These are phyloP conservation scores for Myochromella boudieri DNA, from an alignment of 768 basidiomycete genomes.

Conservation along the genomic window DNA sequence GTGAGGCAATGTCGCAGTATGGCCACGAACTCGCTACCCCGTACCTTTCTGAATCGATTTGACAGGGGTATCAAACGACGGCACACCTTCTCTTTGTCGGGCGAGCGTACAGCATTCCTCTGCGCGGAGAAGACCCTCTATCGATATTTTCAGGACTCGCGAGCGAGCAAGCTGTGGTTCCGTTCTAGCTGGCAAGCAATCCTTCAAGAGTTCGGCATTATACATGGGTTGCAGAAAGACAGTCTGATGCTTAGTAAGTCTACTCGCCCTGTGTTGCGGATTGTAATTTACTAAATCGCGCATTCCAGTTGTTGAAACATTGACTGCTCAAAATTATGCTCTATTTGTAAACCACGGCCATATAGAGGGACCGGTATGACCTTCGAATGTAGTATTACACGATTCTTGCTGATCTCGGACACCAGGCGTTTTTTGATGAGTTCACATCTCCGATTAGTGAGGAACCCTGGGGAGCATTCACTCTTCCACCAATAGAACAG, in stretches of 20 bases:
- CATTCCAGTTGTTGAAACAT: conserved; percentile 13
- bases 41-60: not conserved
- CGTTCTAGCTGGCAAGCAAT: conserved; percentile 5
- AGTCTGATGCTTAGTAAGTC: conserved; percentile 9
- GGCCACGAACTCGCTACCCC: not conserved
- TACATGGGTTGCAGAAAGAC: conserved; percentile 7
- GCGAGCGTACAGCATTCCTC: conserved; percentile 11
- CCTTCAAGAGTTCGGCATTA: conserved; percentile 3
- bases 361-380: not conserved
- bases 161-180: conserved; percentile 11
- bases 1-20: not conserved
- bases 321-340: conserved; percentile 8
- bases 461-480: conserved; percentile 9
- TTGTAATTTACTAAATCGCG: too few relatives aligned
- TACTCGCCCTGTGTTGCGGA: too few relatives aligned
- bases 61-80: conserved; percentile 2
- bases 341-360: conserved; percentile 13
- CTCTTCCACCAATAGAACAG: not conserved
- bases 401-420: not conserved
- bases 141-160: conserved; percentile 8
- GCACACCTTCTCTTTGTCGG: conserved; percentile 10
- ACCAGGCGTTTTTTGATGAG: conserved; percentile 12
- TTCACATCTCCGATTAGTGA: not conserved
- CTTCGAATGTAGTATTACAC: too few relatives aligned
- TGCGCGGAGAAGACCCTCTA: conserved; percentile 13